Evolutionary conservation across 108 stramenopile species (phyloP).

Genomic region (Stephanodiscus minutulus): DNA sequence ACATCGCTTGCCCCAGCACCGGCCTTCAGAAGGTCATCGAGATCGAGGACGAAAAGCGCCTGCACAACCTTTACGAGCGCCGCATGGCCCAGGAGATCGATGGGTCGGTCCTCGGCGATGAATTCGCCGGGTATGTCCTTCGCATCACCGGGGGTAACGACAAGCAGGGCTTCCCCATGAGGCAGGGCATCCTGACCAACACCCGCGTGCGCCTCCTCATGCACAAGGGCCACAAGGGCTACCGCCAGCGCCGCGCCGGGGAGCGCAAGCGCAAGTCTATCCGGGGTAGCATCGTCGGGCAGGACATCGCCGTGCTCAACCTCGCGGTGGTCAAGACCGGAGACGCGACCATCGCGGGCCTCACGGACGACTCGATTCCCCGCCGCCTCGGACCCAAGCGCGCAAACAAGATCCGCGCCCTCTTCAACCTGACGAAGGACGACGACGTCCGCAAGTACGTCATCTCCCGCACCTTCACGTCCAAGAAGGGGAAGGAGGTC

Average conservation of each 20-base stretch:
- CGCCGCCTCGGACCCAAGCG: slow-evolving; percentile 99
- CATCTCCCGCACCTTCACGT: slow-evolving; percentile 94
- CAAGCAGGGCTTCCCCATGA: slow-evolving; percentile 99
- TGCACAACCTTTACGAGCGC: slow-evolving; percentile 97
- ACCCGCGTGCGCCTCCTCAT: slow-evolving; percentile 97
- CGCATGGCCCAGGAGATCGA: slow-evolving; percentile 99
- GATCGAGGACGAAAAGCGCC: slow-evolving; percentile 98
- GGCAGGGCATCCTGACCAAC: slow-evolving; percentile 98
- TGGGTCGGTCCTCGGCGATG: slow-evolving; percentile 94
- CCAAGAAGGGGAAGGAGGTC: slow-evolving; percentile 93
- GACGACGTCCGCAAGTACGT: slow-evolving; percentile 99
- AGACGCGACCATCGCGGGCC: slow-evolving; percentile 89
- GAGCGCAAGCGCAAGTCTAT: slow-evolving; percentile 99
- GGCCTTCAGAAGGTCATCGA: slow-evolving; percentile 98
- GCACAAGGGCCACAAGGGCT: slow-evolving; percentile 91
- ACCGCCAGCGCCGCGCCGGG: slow-evolving; percentile 92
- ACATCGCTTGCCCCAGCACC: slow-evolving; percentile 89
- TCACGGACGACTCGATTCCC: slow-evolving; percentile 93
- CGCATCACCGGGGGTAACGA: slow-evolving; percentile 99
- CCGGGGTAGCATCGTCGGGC: slow-evolving; percentile 98
- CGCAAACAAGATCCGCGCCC: slow-evolving; percentile 99
- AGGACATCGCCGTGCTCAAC: slow-evolving; percentile 98
- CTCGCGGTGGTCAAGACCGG: slow-evolving; percentile 96
- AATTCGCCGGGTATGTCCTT: slow-evolving; percentile 98
- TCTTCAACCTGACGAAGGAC: slow-evolving; percentile 99